Conservation (phyloP, 805 yeast species). For the Kluyveromyces siamensis region DNA sequence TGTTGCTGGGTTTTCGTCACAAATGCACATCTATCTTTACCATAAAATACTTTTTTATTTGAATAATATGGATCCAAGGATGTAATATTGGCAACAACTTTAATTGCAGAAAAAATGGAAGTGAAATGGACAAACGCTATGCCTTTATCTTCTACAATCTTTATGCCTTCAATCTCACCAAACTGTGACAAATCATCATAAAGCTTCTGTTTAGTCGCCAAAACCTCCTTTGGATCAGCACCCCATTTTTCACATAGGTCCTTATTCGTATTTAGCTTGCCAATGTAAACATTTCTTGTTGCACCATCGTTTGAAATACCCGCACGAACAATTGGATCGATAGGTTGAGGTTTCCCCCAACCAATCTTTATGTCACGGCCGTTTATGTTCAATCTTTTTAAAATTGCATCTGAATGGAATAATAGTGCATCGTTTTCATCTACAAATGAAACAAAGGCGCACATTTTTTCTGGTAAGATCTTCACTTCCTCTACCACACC, state of each 20-base stretch:
- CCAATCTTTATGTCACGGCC: conserved; percentile 81
- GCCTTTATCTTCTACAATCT: conserved; percentile 69
- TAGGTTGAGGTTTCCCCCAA: conserved; percentile 81
- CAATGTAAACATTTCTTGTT: conserved; percentile 87
- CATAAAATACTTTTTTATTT: conserved; percentile 76
- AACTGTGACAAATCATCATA: conserved; percentile 56
- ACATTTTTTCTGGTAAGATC: conserved; percentile 73
- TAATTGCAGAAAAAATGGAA: conserved; percentile 76
- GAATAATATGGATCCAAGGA: conserved; percentile 54
- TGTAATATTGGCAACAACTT: conserved; percentile 71
- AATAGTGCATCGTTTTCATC: conserved; percentile 83
- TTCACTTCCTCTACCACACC: conserved; percentile 79
- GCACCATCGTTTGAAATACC: conserved; percentile 83
- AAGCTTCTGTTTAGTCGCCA: conserved; percentile 52
- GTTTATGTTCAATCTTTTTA: conserved; percentile 70
- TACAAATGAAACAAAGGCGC: conserved; percentile 84
- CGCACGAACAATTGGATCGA: conserved; percentile 63
- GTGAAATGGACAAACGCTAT: conserved; percentile 88
- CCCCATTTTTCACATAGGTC: conserved; percentile 10
- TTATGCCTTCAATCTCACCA: conserved; percentile 81
- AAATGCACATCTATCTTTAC: conserved; percentile 91
- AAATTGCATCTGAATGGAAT: conserved; percentile 88
- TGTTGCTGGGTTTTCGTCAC: conserved; percentile 94
- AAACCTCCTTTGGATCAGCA: conserved; percentile 10
- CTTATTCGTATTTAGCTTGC: conserved; percentile 55